Conservation (phyloP, 495 filamentous ascomycete genomes). For the Pyrenopolyporus hunteri region DNA sequence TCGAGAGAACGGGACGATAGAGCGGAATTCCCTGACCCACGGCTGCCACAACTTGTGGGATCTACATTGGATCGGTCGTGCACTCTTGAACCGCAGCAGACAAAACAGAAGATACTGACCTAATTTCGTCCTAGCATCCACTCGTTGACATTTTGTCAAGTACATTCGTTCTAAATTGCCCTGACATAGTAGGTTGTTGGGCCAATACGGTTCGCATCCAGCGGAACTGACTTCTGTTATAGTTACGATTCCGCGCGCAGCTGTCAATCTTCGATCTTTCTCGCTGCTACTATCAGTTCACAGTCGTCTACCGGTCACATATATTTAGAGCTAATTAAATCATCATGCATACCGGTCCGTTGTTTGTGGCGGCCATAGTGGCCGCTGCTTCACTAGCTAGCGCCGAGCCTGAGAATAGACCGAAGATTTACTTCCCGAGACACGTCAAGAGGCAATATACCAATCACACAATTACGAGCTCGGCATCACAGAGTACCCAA, state of each 20-base stretch:
- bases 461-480: conserved; percentile 55
- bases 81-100: conserved; percentile 7
- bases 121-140: conserved; percentile 50
- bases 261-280: conserved; percentile 27
- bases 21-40: conserved; percentile 19
- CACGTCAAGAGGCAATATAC: conserved; percentile 63
- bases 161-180: conserved; percentile 64
- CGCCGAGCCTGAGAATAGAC: conserved; percentile 50
- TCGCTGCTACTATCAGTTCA: conserved; percentile 24
- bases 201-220: conserved; percentile 10
- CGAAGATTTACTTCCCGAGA: conserved; percentile 64
- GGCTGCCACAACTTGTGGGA: conserved; percentile 12
- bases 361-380: conserved; percentile 59
- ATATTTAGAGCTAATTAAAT: conserved; percentile 35
- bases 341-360: conserved; percentile 56
- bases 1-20: conserved; percentile 8
- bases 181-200: conserved; percentile 57
- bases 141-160: conserved; percentile 68
- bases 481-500: conserved; percentile 32
- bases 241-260: conserved; percentile 40
- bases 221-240: conserved; percentile 39
- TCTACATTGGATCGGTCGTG: conserved; percentile 33
- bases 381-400: conserved; percentile 56
- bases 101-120: conserved; percentile 36
- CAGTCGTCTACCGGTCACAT: conserved; percentile 21